Evolutionary conservation across 1,284 basidiomycete genomes (phyloP), one percentile per base, ranked within the genome.

Genomic region (Neonothopanus nambi): DNA sequence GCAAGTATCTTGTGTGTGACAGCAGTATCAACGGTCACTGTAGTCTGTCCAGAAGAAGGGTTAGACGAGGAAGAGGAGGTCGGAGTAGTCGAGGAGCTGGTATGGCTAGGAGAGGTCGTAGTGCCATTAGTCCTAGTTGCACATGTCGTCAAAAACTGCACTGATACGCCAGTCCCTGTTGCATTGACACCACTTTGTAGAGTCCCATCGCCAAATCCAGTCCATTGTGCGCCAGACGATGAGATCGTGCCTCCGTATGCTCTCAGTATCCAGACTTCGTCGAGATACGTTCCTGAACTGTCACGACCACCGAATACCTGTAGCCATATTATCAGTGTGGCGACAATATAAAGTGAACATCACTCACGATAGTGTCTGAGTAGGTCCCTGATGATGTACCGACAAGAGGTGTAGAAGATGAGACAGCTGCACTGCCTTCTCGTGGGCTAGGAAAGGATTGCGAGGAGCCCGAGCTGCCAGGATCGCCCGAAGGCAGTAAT

Each of bases 251-350:
- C 86, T 54, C 77, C 75, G 65, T 91, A 91, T 2, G 86, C 79
- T 48, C 90, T 75, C 56, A 92, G 72, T 15, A 92, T 65, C 89
- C 89, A 92, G 8, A 92, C 64, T 48, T 92, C 89, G 40, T 80
- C 77, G 3, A 90, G 73, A 63, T 88, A 85, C 38, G 75, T 79
- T 17, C 89, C 89, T 49, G 71, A 65, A 33, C 74, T 71, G 65
- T 89, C 87, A 60, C 79, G 77, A 23, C 89, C 89, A 42, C 89
- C 89, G 61, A 89, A 92, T 11, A 92, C 65, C 76, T 78, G 39
- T 15, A 54, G 39, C 39, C 44, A 21, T 38, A 55, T 43, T 12
- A 38, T 45, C 36, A n/a, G 8, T 21, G 48, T 11, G 3, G 23
- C 24, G 47, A 45, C n/a, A 38, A 36, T 26, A 50, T 48, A 37